These are phyloP conservation scores for Botrytis pseudocinerea DNA, from an alignment of 2,329 filamentous ascomycete genomes.

Conservation along the genomic window DNA sequence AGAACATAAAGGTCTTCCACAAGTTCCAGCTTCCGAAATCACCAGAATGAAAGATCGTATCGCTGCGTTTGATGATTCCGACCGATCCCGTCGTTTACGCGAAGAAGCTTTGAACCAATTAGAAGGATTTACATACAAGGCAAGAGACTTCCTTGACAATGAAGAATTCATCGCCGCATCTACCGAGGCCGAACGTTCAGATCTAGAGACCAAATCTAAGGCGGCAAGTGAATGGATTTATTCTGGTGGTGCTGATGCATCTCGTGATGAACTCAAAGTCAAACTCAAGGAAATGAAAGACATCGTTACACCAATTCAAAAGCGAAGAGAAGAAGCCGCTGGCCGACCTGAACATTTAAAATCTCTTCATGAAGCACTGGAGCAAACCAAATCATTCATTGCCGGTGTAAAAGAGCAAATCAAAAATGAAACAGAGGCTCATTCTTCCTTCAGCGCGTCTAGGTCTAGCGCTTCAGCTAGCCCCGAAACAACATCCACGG, in stretches of 20 bases:
- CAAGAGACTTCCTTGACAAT: conserved; percentile 78
- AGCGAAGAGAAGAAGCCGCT: conserved; percentile 69
- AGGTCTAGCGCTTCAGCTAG: conserved; percentile 43
- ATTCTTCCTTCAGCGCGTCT: conserved; percentile 53
- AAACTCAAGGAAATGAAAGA: conserved; percentile 76
- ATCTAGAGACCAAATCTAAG: conserved; percentile 67
- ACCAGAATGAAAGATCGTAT: conserved; percentile 59
- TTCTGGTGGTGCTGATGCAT: conserved; percentile 75
- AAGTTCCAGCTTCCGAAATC: conserved; percentile 36
- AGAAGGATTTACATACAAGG: conserved; percentile 90
- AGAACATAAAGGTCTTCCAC: conserved; percentile 36
- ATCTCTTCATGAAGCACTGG: conserved; percentile 67
- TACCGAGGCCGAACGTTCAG: conserved; percentile 64
- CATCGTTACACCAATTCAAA: conserved; percentile 75
- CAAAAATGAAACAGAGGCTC: conserved; percentile 64
- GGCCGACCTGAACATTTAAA: conserved; percentile 71
- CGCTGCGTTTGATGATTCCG: conserved; percentile 81
- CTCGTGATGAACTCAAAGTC: conserved; percentile 70
- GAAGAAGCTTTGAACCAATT: conserved; percentile 90
- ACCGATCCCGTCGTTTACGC: conserved; percentile 71
- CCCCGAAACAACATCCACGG: conserved; percentile 42
- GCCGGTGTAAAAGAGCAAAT: conserved; percentile 70
- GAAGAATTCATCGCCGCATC: conserved; percentile 72
- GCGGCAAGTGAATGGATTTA: conserved; percentile 88
- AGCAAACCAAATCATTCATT: conserved; percentile 70